Percentiles rank a stretch among this genome's conserved stretches.
Evolutionary conservation across 352 stramenopile genomes (phyloP).

Genomic region (Pythium volutum): DNA sequence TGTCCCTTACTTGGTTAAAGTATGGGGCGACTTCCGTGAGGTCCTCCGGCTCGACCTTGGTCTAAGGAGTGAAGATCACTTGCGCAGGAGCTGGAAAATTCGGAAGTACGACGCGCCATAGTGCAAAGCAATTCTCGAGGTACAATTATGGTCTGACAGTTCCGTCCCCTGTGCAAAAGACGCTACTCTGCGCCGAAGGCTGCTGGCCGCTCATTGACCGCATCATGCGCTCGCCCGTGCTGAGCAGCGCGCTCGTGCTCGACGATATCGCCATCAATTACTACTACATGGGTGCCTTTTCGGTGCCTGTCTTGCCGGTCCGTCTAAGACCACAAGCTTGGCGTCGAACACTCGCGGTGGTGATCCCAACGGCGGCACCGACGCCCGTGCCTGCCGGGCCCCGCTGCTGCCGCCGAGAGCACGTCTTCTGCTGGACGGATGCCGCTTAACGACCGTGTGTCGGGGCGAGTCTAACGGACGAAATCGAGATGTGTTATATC

Average conservation of each 20-base stretch:
- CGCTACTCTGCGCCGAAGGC: conserved; percentile 7
- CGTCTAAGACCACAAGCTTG: neutral
- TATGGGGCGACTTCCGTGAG: neutral
- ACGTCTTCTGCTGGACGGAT: neutral
- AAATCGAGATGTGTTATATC: too few species aligned
- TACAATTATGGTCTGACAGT: neutral
- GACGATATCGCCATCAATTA: conserved; percentile 3
- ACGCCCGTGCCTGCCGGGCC: too few species aligned
- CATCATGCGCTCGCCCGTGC: conserved; percentile 1
- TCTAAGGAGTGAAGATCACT: neutral
- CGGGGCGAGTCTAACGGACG: too few species aligned
- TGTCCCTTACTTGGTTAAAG: neutral
- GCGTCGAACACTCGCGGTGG: neutral
- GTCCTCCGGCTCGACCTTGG: neutral
- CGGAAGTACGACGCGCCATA: neutral
- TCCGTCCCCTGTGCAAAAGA: neutral
- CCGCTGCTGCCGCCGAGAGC: neutral
- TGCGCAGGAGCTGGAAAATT: conserved; percentile 1
- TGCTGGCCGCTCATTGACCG: conserved; percentile 8
- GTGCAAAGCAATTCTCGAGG: conserved; percentile 3
- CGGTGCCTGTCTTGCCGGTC: neutral
- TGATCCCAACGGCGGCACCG: neutral
- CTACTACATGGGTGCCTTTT: conserved; percentile 7
- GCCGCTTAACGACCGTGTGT: too few species aligned
- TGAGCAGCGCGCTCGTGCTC: conserved; percentile 4